phyloP scores from a whole-genome alignment of 306 rosid species.

The Cercis canadensis region DNA sequence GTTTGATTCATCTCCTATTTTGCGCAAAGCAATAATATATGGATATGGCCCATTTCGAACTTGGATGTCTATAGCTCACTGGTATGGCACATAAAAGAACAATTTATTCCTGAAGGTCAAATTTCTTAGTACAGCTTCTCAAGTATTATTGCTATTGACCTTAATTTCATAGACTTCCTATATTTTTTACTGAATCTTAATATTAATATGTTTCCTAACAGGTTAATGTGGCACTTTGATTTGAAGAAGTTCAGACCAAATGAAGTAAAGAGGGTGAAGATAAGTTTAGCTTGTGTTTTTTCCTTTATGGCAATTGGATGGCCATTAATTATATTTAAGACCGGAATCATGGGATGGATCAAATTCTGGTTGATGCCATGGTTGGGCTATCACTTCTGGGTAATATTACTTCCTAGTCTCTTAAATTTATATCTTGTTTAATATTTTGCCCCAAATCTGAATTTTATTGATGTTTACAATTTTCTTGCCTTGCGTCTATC shows the following conservation, averaged over 20 bases:
- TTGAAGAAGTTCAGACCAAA: constrained; percentile 81
- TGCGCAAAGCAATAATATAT: constrained; percentile 75
- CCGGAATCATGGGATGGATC: constrained; percentile 93
- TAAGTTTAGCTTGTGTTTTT: constrained; percentile 95
- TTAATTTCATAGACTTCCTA: constrained; percentile 28
- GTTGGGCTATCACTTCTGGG: constrained; percentile 99
- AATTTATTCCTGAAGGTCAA: constrained; percentile 3
- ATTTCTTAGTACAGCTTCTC: constrained; percentile 28
- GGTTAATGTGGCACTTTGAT: constrained; percentile 85
- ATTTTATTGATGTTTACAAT: constrained; percentile 19
- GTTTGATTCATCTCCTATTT: constrained; percentile 69
- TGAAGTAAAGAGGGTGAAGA: constrained; percentile 83
- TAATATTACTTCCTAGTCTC: constrained; percentile 48
- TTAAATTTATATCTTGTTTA: constrained; percentile 33
- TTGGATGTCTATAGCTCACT: constrained; percentile 96
- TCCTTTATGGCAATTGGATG: constrained; percentile 88
- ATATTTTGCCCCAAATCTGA: constrained; percentile 6
- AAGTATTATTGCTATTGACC: constrained; percentile 24
- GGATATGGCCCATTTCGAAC: constrained; percentile 93
- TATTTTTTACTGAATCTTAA: constrained; percentile 21
- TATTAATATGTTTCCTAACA: constrained; percentile 39
- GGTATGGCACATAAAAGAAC: constrained; percentile 49
- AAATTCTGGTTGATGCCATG: constrained; percentile 99
- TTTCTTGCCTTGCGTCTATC: neutral
- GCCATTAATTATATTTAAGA: constrained; percentile 88